Evolutionary conservation across 805 yeast species (phyloP), one percentile per base, ranked within the genome.

Genomic region (Hanseniaspora pseudoguilliermondii): DNA sequence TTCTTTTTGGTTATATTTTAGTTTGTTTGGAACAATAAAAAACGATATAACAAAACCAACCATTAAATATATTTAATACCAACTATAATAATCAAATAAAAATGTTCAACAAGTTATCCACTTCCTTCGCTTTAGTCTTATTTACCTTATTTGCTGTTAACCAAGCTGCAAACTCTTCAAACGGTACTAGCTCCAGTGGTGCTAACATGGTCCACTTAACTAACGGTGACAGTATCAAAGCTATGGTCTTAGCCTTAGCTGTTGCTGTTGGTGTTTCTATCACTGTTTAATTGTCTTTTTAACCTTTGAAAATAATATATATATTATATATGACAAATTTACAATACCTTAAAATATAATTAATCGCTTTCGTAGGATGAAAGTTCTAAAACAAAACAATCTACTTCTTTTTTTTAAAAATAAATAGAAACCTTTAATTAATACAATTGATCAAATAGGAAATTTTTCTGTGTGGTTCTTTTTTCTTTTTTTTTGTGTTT

Each of bases 221-320:
- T 47, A 43, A 44, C 21, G 29, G 21, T 34, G 47, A 49, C 41
- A 39, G 47, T 32, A 21, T 48, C 41, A 49, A 39, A 36, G 55
- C 47, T 20, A 52, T 55, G 49, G 7, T 49, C 13, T 43, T 49
- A 20, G 57, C 54, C 34, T 49, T 55, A 34, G 54, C 57, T 38
- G 54, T 55, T 49, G 57, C 57, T 36, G 43, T 43, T 39, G 57
- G 53, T 34, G 57, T 43, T 42, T 54, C 57, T 42, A 23, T 36
- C 21, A 39, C 47, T 42, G 35, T 50, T n/a, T 50, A 50, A 49
- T 11, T 13, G 15, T 13, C 35, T 10, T 5, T 40, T 32, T 32
- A 11, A 32, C 15, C 5, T 32, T 32, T 32, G 15, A 32, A 11
- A 32, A 32, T 29, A 32, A 32, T 32, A 32, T 32, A 32, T 32